Base-by-base conservation (phyloP, 768 basidiomycete species). In the Boletus pseudopeckii region DNA sequence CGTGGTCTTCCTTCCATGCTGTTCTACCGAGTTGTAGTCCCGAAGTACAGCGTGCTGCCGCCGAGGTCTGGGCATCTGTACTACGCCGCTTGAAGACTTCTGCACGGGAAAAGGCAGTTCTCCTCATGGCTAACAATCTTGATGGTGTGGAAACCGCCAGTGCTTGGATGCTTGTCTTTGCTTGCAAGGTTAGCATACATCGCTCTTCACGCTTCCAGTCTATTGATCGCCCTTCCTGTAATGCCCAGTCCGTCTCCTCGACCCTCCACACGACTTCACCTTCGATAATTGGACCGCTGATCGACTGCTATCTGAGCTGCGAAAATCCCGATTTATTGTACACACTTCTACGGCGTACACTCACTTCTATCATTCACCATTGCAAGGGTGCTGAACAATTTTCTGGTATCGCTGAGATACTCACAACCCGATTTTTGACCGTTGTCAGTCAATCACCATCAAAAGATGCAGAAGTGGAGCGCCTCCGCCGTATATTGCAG, bases 31-130 rank as follows among this genome's bases (percentile, higher is more conserved):
- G 74, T 53, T 90, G 88, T 65, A 72, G 80, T 51, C 78, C 82
- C 0, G 89, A 93, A 53, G 79, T 91, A 3, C 88, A 88, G 63
- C 74, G 88, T 24, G 83, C 88, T 1, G 78, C 89, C 10, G 87
- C 91, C 0, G 92, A 97, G 64, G 90, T 92, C 4, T 97, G 92
- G 95, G 90, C 85, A 0, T 82, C 81, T 1, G 78, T 87, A 0
- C 63, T 96, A 40, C 77, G 94, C 45, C 79, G 89, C 59, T 71
- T 94, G 48, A 90, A 90, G 67, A 71, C 74, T 2, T 75, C 78
- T 13, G 75, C 77, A 8, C 74, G 88, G 30, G 81, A 80, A 49
- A 74, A 76, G 44, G 80, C 84, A 0, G 76, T 91, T 5, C 59
- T 63, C 4, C 53, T 89, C 14, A 74, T 95, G 64, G 77, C 78